Conservation (phyloP, 2,329 filamentous ascomycete species). For the Colletotrichum sp. region DNA sequence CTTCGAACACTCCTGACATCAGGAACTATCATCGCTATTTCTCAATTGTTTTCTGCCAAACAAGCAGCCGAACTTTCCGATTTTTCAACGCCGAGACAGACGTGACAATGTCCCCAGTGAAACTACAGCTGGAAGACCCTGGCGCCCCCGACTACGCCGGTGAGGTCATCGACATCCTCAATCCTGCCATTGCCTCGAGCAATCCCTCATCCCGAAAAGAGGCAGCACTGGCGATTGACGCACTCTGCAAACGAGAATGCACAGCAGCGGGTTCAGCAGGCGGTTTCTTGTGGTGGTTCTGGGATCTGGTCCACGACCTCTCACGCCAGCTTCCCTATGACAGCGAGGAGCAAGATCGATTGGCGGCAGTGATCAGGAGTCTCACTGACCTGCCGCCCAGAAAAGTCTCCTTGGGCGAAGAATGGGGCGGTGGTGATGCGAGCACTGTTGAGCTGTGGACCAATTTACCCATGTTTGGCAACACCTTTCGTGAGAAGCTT, state of each 20-base stretch:
- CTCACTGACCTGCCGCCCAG: neutral
- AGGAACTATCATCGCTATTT: neutral
- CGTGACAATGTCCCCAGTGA: neutral
- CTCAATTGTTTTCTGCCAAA: neutral
- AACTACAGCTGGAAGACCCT: neutral
- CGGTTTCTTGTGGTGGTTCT: slow-evolving; percentile 26
- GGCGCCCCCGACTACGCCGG: neutral
- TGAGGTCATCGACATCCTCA: neutral
- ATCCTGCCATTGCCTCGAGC: neutral
- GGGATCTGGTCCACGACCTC: slow-evolving; percentile 26
- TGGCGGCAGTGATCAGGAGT: neutral
- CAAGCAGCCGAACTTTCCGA: neutral
- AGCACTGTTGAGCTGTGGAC: neutral
- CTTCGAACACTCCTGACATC: neutral
- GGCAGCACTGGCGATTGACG: neutral
- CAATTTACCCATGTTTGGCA: neutral
- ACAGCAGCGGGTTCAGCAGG: neutral
- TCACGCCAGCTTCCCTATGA: slow-evolving; percentile 24
- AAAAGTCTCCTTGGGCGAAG: fast-evolving
- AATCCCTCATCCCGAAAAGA: neutral
- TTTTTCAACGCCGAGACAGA: neutral
- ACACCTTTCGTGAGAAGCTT: neutral
- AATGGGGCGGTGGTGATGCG: neutral
- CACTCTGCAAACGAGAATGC: neutral
- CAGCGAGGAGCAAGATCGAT: slow-evolving; percentile 17